These are phyloP conservation scores for Colletotrichum somersetense DNA, from an alignment of 2,329 filamentous ascomycete genomes.

Conservation along the genomic window DNA sequence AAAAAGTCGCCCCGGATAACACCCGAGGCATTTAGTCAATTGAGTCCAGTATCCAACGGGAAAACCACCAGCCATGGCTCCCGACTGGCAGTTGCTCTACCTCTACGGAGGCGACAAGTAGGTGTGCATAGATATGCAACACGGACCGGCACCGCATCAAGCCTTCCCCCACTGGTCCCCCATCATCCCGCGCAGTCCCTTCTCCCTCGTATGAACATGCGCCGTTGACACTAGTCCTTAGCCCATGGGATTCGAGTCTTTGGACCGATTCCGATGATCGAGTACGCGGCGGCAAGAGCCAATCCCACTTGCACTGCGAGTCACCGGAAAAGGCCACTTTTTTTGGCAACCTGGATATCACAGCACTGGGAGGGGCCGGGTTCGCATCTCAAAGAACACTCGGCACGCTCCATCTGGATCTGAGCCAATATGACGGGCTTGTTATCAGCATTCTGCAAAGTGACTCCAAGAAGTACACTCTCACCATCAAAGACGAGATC, in stretches of 20 bases:
- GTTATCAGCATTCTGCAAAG: constrained; percentile 63
- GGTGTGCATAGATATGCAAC: constrained; percentile 41
- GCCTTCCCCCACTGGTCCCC: neutral
- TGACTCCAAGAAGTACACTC: constrained; percentile 78
- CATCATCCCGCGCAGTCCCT: neutral
- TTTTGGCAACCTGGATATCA: constrained; percentile 78
- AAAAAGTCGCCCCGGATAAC: neutral
- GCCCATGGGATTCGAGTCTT: constrained; percentile 68
- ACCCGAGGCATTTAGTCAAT: neutral
- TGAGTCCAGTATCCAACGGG: no score
- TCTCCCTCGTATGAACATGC: neutral
- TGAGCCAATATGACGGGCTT: constrained; percentile 73
- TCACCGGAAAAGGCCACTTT: constrained; percentile 65
- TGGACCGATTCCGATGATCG: constrained; percentile 82
- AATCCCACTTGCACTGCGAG: constrained; percentile 60
- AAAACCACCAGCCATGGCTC: constrained; percentile 24
- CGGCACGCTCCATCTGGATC: constrained; percentile 71
- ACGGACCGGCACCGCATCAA: neutral
- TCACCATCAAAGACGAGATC: constrained; percentile 80
- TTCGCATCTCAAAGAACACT: constrained; percentile 84
- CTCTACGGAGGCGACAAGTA: constrained; percentile 59
- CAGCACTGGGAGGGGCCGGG: constrained; percentile 81
- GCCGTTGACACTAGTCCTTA: constrained; percentile 47
- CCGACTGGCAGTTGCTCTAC: constrained; percentile 44
- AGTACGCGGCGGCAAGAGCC: constrained; percentile 80